Evolutionary conservation across 2,329 filamentous ascomycete genomes (phyloP).

Genomic region (Pyrenochaeta sp.): DNA sequence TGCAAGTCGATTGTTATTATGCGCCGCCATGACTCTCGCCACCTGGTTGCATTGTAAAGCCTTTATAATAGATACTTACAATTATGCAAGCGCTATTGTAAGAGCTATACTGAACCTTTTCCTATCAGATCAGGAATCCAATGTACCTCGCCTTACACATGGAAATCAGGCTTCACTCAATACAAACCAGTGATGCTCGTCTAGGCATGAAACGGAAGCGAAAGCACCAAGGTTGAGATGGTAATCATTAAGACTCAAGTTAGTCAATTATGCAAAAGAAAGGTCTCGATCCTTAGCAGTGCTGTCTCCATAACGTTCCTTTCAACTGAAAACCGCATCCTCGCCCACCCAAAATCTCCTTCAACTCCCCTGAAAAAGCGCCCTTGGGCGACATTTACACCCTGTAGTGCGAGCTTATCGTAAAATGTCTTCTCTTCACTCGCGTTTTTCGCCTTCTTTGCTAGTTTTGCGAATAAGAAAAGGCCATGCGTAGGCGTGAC

Average conservation of each 20-base stretch:
- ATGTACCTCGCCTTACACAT: background rate
- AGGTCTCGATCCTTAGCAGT: slow-evolving; percentile 20
- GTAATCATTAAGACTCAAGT: too few relatives aligned
- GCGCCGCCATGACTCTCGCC: too few relatives aligned
- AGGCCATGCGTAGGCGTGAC: slow-evolving; percentile 37
- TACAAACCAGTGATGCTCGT: background rate
- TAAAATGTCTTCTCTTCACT: slow-evolving; percentile 32
- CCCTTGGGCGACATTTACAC: slow-evolving; percentile 28
- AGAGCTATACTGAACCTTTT: too few relatives aligned
- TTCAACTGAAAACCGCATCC: slow-evolving; percentile 32
- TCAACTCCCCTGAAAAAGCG: slow-evolving; percentile 33
- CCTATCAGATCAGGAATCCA: background rate
- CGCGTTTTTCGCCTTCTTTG: slow-evolving; percentile 14
- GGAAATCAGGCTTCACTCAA: background rate
- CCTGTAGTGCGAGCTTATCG: slow-evolving; percentile 22
- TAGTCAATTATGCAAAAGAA: slow-evolving; percentile 7
- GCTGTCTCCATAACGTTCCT: slow-evolving; percentile 24
- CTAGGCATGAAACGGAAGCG: background rate
- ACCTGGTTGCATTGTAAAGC: too few relatives aligned
- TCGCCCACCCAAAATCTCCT: slow-evolving; percentile 39
- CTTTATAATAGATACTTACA: too few relatives aligned
- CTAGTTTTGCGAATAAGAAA: slow-evolving; percentile 36
- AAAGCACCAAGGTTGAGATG: too few relatives aligned
- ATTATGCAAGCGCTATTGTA: too few relatives aligned
- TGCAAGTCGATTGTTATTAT: too few relatives aligned